A percentile compares a stretch with the other conserved stretches of the same genome.
Conservation (phyloP, 139 green algal genomes). For the Coccomyxa sp. region DNA sequence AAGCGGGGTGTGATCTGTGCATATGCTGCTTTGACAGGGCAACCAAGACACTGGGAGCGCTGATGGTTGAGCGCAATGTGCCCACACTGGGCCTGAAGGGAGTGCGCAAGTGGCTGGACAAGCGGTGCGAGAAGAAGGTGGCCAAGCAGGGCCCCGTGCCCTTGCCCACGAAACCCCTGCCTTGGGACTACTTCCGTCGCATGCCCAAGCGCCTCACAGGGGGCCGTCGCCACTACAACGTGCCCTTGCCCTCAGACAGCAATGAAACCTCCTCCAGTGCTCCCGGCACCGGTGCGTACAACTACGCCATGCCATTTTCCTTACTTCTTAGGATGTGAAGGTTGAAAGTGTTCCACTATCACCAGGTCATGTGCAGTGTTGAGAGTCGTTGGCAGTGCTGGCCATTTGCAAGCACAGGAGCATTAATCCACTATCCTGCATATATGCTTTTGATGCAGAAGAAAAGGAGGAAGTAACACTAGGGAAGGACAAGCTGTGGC, state of each 20-base stretch:
- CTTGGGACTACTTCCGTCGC: neutral
- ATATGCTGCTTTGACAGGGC: neutral
- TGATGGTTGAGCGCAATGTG: conserved; percentile 4
- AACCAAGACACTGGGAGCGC: neutral
- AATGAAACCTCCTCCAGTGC: neutral
- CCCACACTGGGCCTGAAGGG: neutral
- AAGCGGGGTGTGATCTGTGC: neutral
- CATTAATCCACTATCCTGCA: too few relatives aligned
- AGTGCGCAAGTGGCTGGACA: neutral
- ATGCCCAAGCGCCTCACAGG: conserved; percentile 1
- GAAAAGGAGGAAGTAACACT: too few relatives aligned
- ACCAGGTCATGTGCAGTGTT: neutral
- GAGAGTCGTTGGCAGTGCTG: neutral
- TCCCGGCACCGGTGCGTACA: too few relatives aligned
- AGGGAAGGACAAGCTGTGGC: too few relatives aligned
- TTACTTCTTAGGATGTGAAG: too few relatives aligned
- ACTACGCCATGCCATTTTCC: neutral
- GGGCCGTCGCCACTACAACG: neutral
- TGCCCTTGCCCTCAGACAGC: neutral
- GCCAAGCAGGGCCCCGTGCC: neutral
- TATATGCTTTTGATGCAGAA: too few relatives aligned
- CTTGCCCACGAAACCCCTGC: neutral
- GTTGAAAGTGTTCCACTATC: neutral
- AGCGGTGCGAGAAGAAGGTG: conserved; percentile 3
- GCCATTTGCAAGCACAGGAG: too few relatives aligned